Conservation (phyloP, 106 monocot species). For the Vanilla planifolia region DNA sequence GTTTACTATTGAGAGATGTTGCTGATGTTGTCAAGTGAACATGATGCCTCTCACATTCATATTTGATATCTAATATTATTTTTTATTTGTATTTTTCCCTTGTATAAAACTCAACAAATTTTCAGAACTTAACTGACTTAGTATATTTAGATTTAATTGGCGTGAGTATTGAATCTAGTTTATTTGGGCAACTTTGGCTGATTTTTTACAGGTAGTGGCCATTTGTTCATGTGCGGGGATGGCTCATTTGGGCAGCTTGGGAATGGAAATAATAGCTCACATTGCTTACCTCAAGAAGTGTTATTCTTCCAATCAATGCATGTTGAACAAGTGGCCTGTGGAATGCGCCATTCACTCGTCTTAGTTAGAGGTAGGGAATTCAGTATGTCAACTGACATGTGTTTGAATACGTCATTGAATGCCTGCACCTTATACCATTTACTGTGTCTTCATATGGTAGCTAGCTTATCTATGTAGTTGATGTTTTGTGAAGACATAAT, state of each 20-base stretch:
- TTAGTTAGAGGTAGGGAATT: slow-evolving; percentile 41
- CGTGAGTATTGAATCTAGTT: slow-evolving; percentile 1
- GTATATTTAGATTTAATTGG: too few species aligned
- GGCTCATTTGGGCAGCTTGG: slow-evolving; percentile 84
- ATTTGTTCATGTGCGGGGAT: slow-evolving; percentile 71
- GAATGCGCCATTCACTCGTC: slow-evolving; percentile 70
- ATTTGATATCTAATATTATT: too few species aligned
- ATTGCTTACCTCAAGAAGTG: slow-evolving; percentile 40
- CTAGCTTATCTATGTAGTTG: too few species aligned
- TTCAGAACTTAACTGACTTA: too few species aligned
- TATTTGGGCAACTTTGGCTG: slow-evolving; percentile 1
- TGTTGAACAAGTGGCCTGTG: slow-evolving; percentile 63
- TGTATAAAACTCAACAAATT: too few species aligned
- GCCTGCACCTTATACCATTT: too few species aligned
- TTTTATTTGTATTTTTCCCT: too few species aligned
- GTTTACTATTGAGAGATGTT: neutral
- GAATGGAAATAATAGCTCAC: slow-evolving; percentile 43
- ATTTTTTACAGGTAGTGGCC: slow-evolving; percentile 34
- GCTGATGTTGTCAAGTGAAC: too few species aligned
- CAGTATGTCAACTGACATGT: neutral
- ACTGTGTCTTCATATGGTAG: too few species aligned
- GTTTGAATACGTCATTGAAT: too few species aligned
- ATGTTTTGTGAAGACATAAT: too few species aligned
- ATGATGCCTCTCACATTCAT: too few species aligned
- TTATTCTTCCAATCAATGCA: slow-evolving; percentile 31